Base-by-base conservation (phyloP, 371 early-diverging fungal genomes). In the Mortierella sp. region DNA sequence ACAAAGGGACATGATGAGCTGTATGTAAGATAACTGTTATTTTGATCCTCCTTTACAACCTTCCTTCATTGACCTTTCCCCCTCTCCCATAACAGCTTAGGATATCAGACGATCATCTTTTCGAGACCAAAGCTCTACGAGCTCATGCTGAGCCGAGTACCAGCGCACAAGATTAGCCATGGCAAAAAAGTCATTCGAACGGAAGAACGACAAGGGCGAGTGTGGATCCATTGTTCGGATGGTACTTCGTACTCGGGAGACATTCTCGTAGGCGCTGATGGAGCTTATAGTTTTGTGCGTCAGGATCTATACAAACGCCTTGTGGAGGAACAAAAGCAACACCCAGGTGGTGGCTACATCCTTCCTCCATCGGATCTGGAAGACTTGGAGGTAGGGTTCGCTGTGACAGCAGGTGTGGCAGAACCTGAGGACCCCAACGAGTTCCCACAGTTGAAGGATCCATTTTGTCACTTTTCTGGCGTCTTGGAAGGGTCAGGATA, bases 261-360 rank as follows among this genome's bases (percentile, higher is more conserved):
- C 26, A 68, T 73, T 21, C 45, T 68, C 30, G 64, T 73, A 0
- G 74, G 74, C 14, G 74, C 74, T 3, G 74, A 73, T 38, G 74
- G 74, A 0, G 73, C 73, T 27, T 59, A 73, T 31, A 54, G 54
- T 2, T 38, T 50, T 27, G 60, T 73, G 2, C 67, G 73, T 0
- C 68, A 73, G 51, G 54, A 42, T 21, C 42, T 73, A 9, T 73
- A 73, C 57, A 45, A 50, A 39, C 51, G 50, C 1, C 34, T n/a
- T n/a, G n/a, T 73, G 8, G 12, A 31, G 3, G 43, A 28, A 14
- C 42, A 60, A 18, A 42, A 18, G 7, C 34, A n/a, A n/a, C n/a
- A n/a, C n/a, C n/a, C n/a, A n/a, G n/a, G n/a, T n/a, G n/a, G n/a
- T n/a, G n/a, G n/a, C n/a, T n/a, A n/a, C n/a, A n/a, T 47, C 9